These are phyloP conservation scores for Ceratocystis diversiconidia DNA, from an alignment of 2,329 filamentous ascomycete genomes.

Conservation along the genomic window DNA sequence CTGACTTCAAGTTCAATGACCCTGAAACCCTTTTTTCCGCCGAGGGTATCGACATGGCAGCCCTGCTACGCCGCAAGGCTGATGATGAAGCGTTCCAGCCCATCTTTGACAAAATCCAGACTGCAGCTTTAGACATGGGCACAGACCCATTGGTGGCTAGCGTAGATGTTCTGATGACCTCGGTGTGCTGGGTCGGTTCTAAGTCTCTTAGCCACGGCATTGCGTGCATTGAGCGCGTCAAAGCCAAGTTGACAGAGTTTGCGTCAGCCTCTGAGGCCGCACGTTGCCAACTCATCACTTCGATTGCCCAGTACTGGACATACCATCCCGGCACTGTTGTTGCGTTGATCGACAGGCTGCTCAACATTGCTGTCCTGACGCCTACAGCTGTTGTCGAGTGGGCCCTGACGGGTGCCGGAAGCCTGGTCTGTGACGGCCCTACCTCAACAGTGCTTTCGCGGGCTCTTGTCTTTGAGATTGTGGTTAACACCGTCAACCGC, in stretches of 20 bases:
- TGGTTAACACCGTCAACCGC: slow-evolving; percentile 61
- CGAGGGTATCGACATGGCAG: slow-evolving; percentile 70
- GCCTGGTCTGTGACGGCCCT: slow-evolving; percentile 35
- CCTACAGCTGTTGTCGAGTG: slow-evolving; percentile 78
- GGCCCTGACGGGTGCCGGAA: slow-evolving; percentile 50
- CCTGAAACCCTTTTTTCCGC: slow-evolving; percentile 67
- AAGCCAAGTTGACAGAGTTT: slow-evolving; percentile 70
- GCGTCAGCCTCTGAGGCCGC: slow-evolving; percentile 61
- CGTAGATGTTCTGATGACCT: slow-evolving; percentile 85
- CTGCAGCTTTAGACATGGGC: slow-evolving; percentile 55
- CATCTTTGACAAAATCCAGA: slow-evolving; percentile 65
- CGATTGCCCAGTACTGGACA: slow-evolving; percentile 84
- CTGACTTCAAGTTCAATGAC: slow-evolving; percentile 78
- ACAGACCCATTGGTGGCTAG: slow-evolving; percentile 72
- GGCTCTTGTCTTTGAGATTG: slow-evolving; percentile 75
- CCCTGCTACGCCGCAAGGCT: slow-evolving; percentile 70
- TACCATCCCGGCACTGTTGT: slow-evolving; percentile 85
- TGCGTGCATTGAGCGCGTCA: slow-evolving; percentile 88
- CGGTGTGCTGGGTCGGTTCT: slow-evolving; percentile 82
- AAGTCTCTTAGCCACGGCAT: slow-evolving; percentile 94
- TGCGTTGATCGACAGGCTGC: slow-evolving; percentile 85
- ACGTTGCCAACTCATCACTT: slow-evolving; percentile 74
- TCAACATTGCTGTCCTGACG: slow-evolving; percentile 91
- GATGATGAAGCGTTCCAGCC: slow-evolving; percentile 75
- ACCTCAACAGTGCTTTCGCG: slow-evolving; percentile 56